These are phyloP conservation scores for Pythium pyrilobum DNA, from an alignment of 352 stramenopile genomes.

Conservation along the genomic window DNA sequence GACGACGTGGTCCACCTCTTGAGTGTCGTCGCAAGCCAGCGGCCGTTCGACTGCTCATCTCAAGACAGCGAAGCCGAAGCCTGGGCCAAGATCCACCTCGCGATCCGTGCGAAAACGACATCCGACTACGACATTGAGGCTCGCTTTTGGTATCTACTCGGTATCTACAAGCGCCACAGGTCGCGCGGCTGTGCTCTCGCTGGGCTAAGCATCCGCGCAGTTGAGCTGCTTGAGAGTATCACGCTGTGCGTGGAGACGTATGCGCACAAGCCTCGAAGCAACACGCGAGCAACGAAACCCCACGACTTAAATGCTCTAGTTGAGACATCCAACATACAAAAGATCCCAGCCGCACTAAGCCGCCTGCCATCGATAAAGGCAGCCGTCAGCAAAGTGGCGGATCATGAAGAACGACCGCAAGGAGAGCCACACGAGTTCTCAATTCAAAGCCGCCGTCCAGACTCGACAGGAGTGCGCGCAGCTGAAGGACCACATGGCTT, in stretches of 20 bases:
- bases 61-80: background rate
- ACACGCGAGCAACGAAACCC: background rate
- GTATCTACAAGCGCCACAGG: constrained; percentile 2
- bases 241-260: constrained; percentile 1
- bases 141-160: constrained; percentile 6
- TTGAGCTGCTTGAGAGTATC: background rate
- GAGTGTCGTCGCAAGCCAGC: background rate
- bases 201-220: background rate
- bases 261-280: background rate
- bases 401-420: background rate
- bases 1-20: background rate
- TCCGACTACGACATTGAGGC: background rate
- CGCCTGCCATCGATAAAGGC: background rate
- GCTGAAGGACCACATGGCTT: background rate
- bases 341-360: too few relatives aligned
- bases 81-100: background rate
- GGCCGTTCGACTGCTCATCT: background rate
- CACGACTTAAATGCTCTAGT: too few relatives aligned
- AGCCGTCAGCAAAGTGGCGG: background rate
- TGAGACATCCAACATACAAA: too few relatives aligned
- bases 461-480: background rate
- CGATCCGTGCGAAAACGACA: background rate
- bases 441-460: too few relatives aligned
- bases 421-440: background rate
- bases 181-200: background rate